Evolutionary conservation across 257 asterid genomes (phyloP), one percentile per base, ranked within the genome.

Genomic region (Paulownia fortunei): DNA sequence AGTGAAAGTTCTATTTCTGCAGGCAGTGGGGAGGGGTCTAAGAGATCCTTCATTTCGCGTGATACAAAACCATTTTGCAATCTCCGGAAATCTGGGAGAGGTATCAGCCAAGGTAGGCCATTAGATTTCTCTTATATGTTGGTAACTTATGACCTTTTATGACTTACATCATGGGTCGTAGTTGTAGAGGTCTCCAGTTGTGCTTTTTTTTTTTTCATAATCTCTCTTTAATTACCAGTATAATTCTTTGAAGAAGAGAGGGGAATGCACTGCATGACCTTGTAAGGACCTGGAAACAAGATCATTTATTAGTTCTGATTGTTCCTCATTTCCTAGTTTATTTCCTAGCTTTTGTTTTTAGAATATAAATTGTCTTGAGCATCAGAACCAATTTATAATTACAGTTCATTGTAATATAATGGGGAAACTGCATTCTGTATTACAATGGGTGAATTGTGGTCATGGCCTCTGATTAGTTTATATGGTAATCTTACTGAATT

Each of bases 1-100:
- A 34, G 1, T 46, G 72, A 67, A 37, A 30, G 37, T 61, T 71
- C 41, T 60, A 36, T 79, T 79, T 87, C 49, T 80, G 77, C 90
- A 95, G 99, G 99, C 99, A 47, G 94, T 95, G 52, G 99, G 96
- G 60, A 91, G 99, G 78, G 99, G 99, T 16, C 90, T 95, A 41
- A 91, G 92, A 84, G 99, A 95, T 85, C 99, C 99, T 81, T 95
- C 99, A 41, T 88, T 90, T 72, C 91, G 99, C 46, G 99, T 95
- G 60, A 95, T 95, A 84, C 99, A 95, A 82, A 92, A 90, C 81
- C 99, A 95, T 86, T 93, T 95, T 82, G 98, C 99, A 8, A 82
- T 86, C 51, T 81, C 93, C 15, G 98, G 94, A 60, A 95, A 95
- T 84, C 76, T 95, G 85, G 99, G 98, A 56, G 97, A 95, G 54